Evolutionary conservation across 1,139 yeast species (phyloP).

Genomic region (Spathaspora sp.): DNA sequence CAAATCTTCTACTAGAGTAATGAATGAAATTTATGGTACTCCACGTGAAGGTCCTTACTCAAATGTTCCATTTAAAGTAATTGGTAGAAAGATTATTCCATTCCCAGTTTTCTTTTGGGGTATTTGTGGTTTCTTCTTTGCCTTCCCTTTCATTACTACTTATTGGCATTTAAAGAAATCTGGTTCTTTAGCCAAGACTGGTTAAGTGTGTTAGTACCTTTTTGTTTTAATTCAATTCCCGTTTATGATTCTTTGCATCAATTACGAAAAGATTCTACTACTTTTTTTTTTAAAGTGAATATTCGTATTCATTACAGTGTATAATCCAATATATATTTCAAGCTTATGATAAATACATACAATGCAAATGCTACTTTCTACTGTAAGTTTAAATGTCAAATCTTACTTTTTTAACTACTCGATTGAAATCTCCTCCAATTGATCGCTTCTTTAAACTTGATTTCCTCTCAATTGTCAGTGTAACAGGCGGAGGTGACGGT

Average conservation of each 20-base stretch:
- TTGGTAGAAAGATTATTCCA: conserved; percentile 81
- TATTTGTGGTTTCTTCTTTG: conserved; percentile 59
- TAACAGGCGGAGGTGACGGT: conserved; percentile 2
- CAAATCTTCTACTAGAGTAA: conserved; percentile 35
- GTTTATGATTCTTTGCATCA: background rate
- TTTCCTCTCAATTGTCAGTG: conserved; percentile 1
- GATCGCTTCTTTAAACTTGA: conserved; percentile 21
- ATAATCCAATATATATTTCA: background rate
- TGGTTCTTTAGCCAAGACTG: conserved; percentile 46
- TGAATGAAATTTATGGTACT: conserved; percentile 38
- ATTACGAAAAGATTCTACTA: background rate
- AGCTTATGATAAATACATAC: background rate
- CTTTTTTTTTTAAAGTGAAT: background rate
- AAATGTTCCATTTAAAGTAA: conserved; percentile 92
- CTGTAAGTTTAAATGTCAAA: conserved; percentile 19
- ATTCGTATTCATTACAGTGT: background rate
- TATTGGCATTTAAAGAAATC: conserved; percentile 75
- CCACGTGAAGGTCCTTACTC: conserved; percentile 83
- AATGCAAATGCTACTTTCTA: background rate
- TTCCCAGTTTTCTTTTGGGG: conserved; percentile 80
- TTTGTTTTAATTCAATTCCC: background rate
- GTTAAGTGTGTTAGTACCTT: background rate
- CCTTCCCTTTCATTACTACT: conserved; percentile 67
- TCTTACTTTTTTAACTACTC: conserved; percentile 26
- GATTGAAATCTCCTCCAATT: conserved; percentile 5